phyloP scores from a whole-genome alignment of 768 basidiomycete species.

The Termitomyces titanicus region DNA sequence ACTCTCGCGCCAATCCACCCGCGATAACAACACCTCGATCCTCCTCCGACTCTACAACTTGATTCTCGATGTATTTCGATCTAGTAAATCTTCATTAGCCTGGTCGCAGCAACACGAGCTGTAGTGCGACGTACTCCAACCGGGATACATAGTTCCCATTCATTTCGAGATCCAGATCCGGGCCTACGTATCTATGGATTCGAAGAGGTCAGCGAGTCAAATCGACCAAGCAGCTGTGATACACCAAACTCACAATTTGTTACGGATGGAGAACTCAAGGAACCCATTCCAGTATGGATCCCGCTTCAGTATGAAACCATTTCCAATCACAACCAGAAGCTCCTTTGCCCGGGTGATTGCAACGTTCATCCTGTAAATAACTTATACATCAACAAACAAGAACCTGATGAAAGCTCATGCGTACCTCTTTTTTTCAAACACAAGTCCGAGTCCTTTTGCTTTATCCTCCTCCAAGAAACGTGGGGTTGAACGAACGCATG shows the following conservation, averaged over 20 bases:
- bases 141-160: constrained; percentile 48
- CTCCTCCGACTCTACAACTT: constrained; percentile 22
- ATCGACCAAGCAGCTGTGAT: background rate
- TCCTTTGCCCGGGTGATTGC: constrained; percentile 53
- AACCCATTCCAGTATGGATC: constrained; percentile 53
- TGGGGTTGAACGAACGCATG: constrained; percentile 42
- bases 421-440: constrained; percentile 45
- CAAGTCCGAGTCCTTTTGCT: constrained; percentile 40
- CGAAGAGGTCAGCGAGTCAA: background rate
- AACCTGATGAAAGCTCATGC: constrained; percentile 3
- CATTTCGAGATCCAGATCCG: constrained; percentile 37
- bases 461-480: constrained; percentile 47
- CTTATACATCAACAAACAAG: background rate
- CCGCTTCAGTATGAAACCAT: constrained; percentile 34
- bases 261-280: constrained; percentile 42
- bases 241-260: constrained; percentile 35
- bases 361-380: constrained; percentile 44
- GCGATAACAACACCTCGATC: constrained; percentile 29
- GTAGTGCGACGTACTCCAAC: constrained; percentile 34
- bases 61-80: constrained; percentile 17
- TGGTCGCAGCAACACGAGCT: background rate
- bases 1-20: constrained; percentile 31
- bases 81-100: constrained; percentile 8
- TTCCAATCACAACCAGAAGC: constrained; percentile 47
- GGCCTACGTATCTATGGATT: constrained; percentile 40